phyloP scores from a whole-genome alignment of 129 eudicot genomes.

The Erigeron canadensis region DNA sequence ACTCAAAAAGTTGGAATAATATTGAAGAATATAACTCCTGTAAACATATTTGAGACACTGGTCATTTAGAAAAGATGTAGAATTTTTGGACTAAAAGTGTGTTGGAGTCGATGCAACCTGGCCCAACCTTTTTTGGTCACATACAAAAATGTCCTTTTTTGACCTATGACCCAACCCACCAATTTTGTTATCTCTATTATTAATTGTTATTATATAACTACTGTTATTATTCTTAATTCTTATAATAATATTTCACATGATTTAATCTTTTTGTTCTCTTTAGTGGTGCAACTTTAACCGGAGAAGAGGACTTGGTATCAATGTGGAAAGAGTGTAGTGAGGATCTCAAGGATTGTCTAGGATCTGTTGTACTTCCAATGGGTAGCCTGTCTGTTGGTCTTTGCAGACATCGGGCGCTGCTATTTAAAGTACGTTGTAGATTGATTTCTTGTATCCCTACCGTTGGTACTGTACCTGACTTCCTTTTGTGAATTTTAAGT shows the following conservation, averaged over 20 bases:
- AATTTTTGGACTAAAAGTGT: not conserved
- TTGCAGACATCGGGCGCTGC: conserved; percentile 74
- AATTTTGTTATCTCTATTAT: not conserved
- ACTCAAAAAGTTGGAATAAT: not conserved
- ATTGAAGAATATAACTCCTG: not conserved
- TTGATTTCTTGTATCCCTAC: not conserved
- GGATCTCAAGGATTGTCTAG: conserved; percentile 65
- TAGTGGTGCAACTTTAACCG: conserved; percentile 63
- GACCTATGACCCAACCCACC: not conserved
- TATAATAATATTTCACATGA: conserved; percentile 2
- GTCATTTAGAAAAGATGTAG: not conserved
- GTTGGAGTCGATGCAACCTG: not conserved
- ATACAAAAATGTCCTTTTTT: not conserved
- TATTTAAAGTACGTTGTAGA: conserved; percentile 64
- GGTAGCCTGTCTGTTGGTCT: conserved; percentile 77
- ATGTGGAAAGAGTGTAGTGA: conserved; percentile 72
- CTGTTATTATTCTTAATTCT: not conserved
- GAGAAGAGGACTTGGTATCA: conserved; percentile 56
- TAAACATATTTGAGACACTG: not conserved
- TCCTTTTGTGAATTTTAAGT: not conserved
- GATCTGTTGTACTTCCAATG: conserved; percentile 81
- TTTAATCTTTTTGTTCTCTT: conserved; percentile 22
- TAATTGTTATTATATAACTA: not conserved
- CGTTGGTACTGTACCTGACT: conserved; percentile 7
- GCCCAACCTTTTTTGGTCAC: not conserved